phyloP scores from a whole-genome alignment of 1,139 yeast genomes.

The Debaryomycetaceae sp. region DNA sequence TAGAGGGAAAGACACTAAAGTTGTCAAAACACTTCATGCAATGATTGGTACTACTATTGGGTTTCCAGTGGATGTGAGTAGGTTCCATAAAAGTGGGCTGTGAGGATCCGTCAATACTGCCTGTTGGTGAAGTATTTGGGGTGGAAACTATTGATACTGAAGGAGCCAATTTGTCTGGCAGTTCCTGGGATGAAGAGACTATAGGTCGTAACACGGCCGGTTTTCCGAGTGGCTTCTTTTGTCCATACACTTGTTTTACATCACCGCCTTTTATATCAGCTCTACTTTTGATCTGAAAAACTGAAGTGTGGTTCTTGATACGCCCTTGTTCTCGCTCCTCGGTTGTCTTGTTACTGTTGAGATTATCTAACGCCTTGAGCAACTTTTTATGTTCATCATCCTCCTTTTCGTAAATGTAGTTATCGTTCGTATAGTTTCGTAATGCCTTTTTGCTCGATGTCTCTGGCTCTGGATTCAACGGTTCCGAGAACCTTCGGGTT shows the following conservation, averaged over 20 bases:
- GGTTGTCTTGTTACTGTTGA: conserved; percentile 21
- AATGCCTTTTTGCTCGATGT: conserved; percentile 6
- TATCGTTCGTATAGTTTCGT: conserved; percentile 17
- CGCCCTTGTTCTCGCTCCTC: conserved; percentile 13
- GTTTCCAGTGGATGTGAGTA: conserved; percentile 42
- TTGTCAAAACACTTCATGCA: conserved; percentile 42
- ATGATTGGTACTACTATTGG: conserved; percentile 32
- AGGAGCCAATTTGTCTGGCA: neutral
- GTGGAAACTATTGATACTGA: neutral
- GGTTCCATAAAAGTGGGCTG: conserved; percentile 22
- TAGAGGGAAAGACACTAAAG: conserved; percentile 28
- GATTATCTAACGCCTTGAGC: conserved; percentile 22
- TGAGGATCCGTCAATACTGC: neutral
- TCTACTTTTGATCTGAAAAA: conserved; percentile 5
- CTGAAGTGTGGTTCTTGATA: conserved; percentile 1
- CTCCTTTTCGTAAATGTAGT: conserved; percentile 13
- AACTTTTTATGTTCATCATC: conserved; percentile 12
- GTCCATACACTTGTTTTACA: conserved; percentile 28
- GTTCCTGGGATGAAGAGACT: neutral
- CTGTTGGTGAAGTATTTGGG: neutral
- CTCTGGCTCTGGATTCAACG: conserved; percentile 7
- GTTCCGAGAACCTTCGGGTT: conserved; percentile 26
- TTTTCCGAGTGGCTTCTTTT: conserved; percentile 37
- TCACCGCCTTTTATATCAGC: conserved; percentile 7
- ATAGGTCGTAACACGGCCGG: conserved; percentile 44